phyloP scores from a whole-genome alignment of 768 basidiomycete species.

The Amanita rimosa region DNA sequence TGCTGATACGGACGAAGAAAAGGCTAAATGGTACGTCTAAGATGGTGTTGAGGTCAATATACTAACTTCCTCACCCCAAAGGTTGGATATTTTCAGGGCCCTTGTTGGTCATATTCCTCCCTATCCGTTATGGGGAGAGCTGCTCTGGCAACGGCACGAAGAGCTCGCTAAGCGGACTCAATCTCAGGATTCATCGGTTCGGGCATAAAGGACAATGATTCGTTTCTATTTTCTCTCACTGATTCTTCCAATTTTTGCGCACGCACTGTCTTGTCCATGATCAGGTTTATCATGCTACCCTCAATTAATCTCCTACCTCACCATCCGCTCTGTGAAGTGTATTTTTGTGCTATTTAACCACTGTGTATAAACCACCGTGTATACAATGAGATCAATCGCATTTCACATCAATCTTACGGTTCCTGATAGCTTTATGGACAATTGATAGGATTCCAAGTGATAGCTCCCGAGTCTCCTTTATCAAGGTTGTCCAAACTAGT shows the following conservation, averaged over 20 bases:
- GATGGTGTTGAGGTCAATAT: not conserved
- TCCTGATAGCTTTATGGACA: conserved; percentile 18
- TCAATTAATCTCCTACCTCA: conserved; percentile 1
- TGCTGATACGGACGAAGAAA: conserved; percentile 85
- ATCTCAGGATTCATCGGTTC: conserved; percentile 1
- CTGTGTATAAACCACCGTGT: not conserved
- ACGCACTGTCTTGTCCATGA: not conserved
- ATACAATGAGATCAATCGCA: not conserved
- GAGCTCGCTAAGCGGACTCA: conserved; percentile 27
- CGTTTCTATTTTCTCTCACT: not conserved
- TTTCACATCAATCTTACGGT: not conserved
- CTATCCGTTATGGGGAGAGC: conserved; percentile 88
- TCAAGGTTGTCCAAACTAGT: conserved; percentile 55
- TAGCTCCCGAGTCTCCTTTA: conserved; percentile 56
- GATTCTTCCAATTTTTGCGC: not conserved
- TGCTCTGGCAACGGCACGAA: conserved; percentile 76
- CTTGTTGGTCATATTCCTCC: conserved; percentile 85
- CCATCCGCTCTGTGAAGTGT: not conserved
- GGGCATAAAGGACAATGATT: not conserved
- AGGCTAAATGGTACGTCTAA: conserved; percentile 63
- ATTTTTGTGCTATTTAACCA: conserved; percentile 5
- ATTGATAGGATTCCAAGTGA: conserved; percentile 82
- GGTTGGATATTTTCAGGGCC: conserved; percentile 78
- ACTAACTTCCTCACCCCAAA: conserved; percentile 18
- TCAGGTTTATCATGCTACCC: not conserved